These are phyloP conservation scores for Kwoniella bestiolae DNA, from an alignment of 768 basidiomycete genomes.

Conservation along the genomic window DNA sequence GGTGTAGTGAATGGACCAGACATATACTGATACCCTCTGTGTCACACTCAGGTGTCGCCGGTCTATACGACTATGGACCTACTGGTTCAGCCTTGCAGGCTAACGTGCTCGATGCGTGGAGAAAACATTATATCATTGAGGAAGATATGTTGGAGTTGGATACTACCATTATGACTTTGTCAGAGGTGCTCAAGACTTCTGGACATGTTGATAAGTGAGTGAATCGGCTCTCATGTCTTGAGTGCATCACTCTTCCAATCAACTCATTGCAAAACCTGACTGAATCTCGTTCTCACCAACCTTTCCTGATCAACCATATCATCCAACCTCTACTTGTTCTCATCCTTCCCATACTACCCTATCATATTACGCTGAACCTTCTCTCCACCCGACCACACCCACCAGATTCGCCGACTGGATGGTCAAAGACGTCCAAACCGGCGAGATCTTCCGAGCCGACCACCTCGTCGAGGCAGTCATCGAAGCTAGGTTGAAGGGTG, in stretches of 20 bases:
- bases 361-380: too few species aligned
- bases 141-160: constrained; percentile 99
- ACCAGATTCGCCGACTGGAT: constrained; percentile 92
- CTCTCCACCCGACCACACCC: too few species aligned
- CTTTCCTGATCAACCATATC: constrained; percentile 60
- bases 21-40: too few species aligned
- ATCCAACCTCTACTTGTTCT: too few species aligned
- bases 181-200: constrained; percentile 91
- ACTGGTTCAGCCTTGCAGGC: constrained; percentile 94
- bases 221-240: too few species aligned
- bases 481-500: constrained; percentile 83
- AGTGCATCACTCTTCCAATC: neutral
- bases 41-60: constrained; percentile 96
- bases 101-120: constrained; percentile 95
- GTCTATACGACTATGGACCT: constrained; percentile 96
- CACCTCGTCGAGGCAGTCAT: constrained; percentile 92
- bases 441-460: constrained; percentile 94
- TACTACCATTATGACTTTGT: constrained; percentile 95
- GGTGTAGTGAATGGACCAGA: too few species aligned
- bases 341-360: too few species aligned
- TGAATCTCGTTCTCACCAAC: neutral
- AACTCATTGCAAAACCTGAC: neutral
- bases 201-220: constrained; percentile 85
- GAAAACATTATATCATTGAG: constrained; percentile 96
- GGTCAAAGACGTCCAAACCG: constrained; percentile 94